Base-by-base conservation (phyloP, 2,329 filamentous ascomycete species). In the Colletotrichum orbiculare region DNA sequence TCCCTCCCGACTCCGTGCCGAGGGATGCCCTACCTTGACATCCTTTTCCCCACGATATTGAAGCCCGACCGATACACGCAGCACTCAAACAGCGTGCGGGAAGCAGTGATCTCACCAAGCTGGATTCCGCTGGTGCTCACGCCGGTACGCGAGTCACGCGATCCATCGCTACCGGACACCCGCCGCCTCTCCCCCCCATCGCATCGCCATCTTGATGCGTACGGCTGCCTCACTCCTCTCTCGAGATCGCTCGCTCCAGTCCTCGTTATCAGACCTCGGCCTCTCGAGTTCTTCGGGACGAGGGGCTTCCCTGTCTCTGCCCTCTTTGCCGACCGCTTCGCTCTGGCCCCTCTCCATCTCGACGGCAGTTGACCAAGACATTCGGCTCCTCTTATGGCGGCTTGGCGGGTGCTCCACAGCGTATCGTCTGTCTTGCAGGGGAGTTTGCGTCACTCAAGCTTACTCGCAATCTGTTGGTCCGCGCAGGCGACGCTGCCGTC, bases 381-480 rank as follows among this genome's bases (percentile, higher is more conserved):
- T 39, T 45, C 9, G 38, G 62, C 46, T 48, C 39, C 57, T 52
- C 34, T 57, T 37, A 25, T 52, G 25, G 62, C 46, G 58, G 50
- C 62, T 65, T 65, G 58, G 62, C 62, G 46, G 37, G 25, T 25
- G 49, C 45, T 15, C 57, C 62, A 15, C 52, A 47, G 41, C 37
- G n/a, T 38, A 47, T 56, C 58, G 15, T 46, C 38, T 46, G 43
- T 56, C 45, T 15, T 10, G 39, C 56, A 54, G 37, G 61, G 50
- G 34, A 49, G 8, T 52, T 49, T 53, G 49, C 61, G 48, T 46
- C 37, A 42, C 42, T 38, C 12, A 35, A 50, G 25, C 15, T 37
- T 3, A 47, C 25, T 47, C 35, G 48, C 43, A 43, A 13, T 33
- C 42, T 54, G 35, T 34, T 56, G 52, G 25, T 37, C 5, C 39